Evolutionary conservation across 495 filamentous ascomycete genomes (phyloP).

Genomic region (Barbatosphaeria neglecta): DNA sequence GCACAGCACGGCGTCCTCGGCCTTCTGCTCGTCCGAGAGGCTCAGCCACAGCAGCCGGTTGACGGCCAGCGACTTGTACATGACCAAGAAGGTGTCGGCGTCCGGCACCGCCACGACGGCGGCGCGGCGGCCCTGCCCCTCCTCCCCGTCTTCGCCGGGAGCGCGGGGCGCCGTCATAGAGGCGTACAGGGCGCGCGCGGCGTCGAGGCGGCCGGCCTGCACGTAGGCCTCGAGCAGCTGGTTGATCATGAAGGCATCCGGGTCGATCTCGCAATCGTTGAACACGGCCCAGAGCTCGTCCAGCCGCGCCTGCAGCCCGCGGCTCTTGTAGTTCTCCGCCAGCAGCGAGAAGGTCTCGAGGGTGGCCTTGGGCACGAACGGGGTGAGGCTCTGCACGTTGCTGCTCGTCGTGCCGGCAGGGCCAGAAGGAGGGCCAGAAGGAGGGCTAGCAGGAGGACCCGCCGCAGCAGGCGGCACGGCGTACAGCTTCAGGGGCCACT

Average conservation of each 20-base stretch:
- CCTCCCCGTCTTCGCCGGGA: slow-evolving; percentile 16
- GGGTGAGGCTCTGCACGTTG: slow-evolving; percentile 23
- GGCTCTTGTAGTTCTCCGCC: slow-evolving; percentile 55
- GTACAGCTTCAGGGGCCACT: slow-evolving; percentile 3
- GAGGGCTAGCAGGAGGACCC: no score
- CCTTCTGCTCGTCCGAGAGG: slow-evolving; percentile 17
- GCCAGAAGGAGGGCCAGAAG: slow-evolving; percentile 6
- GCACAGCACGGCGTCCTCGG: slow-evolving; percentile 36
- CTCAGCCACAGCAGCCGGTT: slow-evolving; percentile 30
- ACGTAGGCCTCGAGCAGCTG: slow-evolving; percentile 54
- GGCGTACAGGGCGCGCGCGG: slow-evolving; percentile 46
- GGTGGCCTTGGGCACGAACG: slow-evolving; percentile 38
- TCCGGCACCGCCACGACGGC: slow-evolving; percentile 53
- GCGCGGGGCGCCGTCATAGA: no score
- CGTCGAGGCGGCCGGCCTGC: slow-evolving; percentile 35
- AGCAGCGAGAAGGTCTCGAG: slow-evolving; percentile 70
- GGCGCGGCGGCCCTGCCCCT: no score
- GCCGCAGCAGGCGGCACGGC: no score
- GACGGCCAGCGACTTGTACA: slow-evolving; percentile 44
- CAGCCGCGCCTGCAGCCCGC: slow-evolving; percentile 44
- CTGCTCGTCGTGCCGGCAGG: slow-evolving; percentile 10
- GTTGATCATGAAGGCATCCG: slow-evolving; percentile 65
- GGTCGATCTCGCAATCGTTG: slow-evolving; percentile 44
- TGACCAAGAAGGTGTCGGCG: slow-evolving; percentile 55
- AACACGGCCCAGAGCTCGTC: slow-evolving; percentile 47